Conservation (phyloP, 1,284 basidiomycete genomes). For the Ganoderma leucocontextum region DNA sequence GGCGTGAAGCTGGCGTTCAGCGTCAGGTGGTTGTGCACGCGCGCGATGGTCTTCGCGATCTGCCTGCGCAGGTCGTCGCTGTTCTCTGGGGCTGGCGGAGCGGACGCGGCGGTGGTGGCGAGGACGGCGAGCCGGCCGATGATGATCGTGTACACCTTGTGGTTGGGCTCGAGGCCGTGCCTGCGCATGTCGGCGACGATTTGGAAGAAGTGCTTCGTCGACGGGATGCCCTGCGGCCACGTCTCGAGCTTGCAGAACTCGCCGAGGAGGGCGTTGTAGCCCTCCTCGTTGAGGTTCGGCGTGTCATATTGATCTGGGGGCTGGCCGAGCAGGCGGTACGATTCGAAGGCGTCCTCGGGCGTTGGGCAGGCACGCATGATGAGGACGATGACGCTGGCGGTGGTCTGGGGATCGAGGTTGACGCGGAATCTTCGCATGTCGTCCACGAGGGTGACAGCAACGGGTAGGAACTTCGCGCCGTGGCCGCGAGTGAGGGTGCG, state of each 20-base stretch:
- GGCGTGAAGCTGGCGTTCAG: slow-evolving; percentile 81
- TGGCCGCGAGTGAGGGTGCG: slow-evolving; percentile 57
- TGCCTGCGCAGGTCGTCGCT: slow-evolving; percentile 41
- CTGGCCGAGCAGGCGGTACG: slow-evolving; percentile 58
- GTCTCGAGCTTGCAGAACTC: slow-evolving; percentile 64
- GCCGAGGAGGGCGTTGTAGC: slow-evolving; percentile 68
- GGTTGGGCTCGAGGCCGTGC: slow-evolving; percentile 64
- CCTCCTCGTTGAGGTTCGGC: slow-evolving; percentile 59
- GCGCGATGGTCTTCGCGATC: slow-evolving; percentile 62
- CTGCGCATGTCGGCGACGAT: slow-evolving; percentile 88
- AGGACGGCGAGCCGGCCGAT: slow-evolving; percentile 63
- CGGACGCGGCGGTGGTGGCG: slow-evolving; percentile 44
- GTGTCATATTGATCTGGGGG: slow-evolving; percentile 38
- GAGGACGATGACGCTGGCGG: slow-evolving; percentile 63
- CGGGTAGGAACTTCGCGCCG: slow-evolving; percentile 53
- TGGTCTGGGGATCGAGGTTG: slow-evolving; percentile 47
- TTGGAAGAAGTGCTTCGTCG: slow-evolving; percentile 68
- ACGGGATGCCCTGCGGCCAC: slow-evolving; percentile 38
- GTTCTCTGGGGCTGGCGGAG: slow-evolving; percentile 31
- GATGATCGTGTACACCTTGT: slow-evolving; percentile 77
- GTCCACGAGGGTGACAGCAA: slow-evolving; percentile 60
- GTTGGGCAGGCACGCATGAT: slow-evolving; percentile 63
- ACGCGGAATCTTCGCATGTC: slow-evolving; percentile 54
- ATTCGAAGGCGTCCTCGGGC: slow-evolving; percentile 66
- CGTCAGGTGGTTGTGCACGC: slow-evolving; percentile 81